Conservation (phyloP, 352 stramenopile genomes). For the Plasmopara muralis region DNA sequence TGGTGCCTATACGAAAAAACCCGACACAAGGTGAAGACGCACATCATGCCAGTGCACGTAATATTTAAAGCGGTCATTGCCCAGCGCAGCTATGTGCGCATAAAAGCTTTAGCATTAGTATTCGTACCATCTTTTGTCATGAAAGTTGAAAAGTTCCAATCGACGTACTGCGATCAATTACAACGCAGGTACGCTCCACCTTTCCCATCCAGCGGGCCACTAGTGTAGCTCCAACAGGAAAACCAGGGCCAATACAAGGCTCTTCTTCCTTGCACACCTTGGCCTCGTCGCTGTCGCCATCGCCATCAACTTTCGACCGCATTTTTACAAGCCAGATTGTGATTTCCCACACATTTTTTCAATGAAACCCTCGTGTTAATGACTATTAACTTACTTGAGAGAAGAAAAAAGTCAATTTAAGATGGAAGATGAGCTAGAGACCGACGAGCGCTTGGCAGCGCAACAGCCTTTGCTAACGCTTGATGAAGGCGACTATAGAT, state of each 20-base stretch:
- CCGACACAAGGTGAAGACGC: not conserved
- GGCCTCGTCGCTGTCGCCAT: not conserved
- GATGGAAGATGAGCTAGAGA: constrained; percentile 18
- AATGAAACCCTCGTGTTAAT: constrained; percentile 1
- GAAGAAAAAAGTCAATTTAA: constrained; percentile 6
- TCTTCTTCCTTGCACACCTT: constrained; percentile 16
- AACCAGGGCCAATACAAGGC: constrained; percentile 27
- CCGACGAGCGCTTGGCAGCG: constrained; percentile 22
- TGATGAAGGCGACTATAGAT: constrained; percentile 6
- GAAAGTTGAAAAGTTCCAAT: not conserved
- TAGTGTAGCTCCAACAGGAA: constrained; percentile 52
- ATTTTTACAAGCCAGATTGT: constrained; percentile 11
- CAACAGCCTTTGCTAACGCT: constrained; percentile 27
- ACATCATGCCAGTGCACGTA: constrained; percentile 85
- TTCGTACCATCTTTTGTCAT: constrained; percentile 16
- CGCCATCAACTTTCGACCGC: constrained; percentile 11
- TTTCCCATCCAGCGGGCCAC: constrained; percentile 71
- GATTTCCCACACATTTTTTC: no score
- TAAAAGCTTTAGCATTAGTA: constrained; percentile 1
- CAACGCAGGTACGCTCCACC: constrained; percentile 69
- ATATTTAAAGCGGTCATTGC: constrained; percentile 69
- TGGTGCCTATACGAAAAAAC: not conserved
- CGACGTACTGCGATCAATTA: constrained; percentile 67
- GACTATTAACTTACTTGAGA: constrained; percentile 6
- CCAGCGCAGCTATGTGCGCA: constrained; percentile 31